Evolutionary conservation across 225 moss, liverwort and hornwort genomes (phyloP), one percentile per base, ranked within the genome.

Genomic region (Bryum argenteum): DNA sequence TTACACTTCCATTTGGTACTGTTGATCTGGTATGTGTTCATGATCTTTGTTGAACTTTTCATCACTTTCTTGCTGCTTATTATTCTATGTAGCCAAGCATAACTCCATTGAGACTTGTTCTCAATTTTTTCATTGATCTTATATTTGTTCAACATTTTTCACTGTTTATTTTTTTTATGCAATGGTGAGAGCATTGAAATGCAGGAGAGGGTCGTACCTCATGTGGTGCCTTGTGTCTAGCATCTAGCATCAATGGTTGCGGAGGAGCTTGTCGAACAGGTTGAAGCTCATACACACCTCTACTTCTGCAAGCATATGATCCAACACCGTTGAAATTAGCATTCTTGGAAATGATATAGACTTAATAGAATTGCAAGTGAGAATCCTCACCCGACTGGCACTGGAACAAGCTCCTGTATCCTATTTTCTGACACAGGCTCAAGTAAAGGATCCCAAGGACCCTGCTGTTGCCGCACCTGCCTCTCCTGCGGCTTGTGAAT

Each of bases 251-350:
- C 33, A 63, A 76, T 14, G 71, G 71, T 54, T 48, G 65, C 39
- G 67, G 78, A 74, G 74, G 65, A 38, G 66, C 67, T 67, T 58
- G 76, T 71, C 40, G 75, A 9, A 81, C 76, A 71, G 79, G 78
- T 53, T 55, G 78, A 66, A 87, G 61, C 67, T 84, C 87, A 74
- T 77, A 81, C 0, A 87, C 87, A 64, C 87, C 87, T 18, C 84
- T 84, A 71, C 60, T 84, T 45, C 87, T 87, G 84, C 61, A 75
- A n/a, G 63, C 53, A 70, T 57, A 17, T 55, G 4, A 33, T 6
- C 56, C 74, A 71, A 74, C 11, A 65, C 28, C 14, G 75, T 33
- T 33, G 4, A 33, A 33, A 33, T 5, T 33, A 33, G 33, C 33
- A 33, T 33, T n/a, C 33, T 33, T 6, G 33, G 33, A 33, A 33